phyloP scores from a whole-genome alignment of 2,329 filamentous ascomycete species.

The Mycogone perniciosa region DNA sequence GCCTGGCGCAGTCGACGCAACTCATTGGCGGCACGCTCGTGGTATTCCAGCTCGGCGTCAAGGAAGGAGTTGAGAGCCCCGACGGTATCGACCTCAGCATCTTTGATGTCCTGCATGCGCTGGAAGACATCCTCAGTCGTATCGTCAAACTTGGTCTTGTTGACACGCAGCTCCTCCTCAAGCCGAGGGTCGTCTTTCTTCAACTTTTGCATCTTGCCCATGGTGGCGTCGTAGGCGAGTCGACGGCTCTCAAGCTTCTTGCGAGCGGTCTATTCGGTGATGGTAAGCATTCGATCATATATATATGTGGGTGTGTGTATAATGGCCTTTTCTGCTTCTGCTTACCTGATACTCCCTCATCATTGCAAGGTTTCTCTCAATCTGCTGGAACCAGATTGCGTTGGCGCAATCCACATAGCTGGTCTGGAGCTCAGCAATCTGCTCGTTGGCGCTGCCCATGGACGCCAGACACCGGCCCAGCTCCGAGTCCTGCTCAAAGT shows the following conservation, averaged over 20 bases:
- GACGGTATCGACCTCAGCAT: conserved; percentile 78
- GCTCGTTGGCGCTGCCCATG: conserved; percentile 80
- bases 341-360: conserved; percentile 96
- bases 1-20: conserved; percentile 51
- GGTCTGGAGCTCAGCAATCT: conserved; percentile 79
- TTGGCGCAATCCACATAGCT: conserved; percentile 72
- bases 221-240: conserved; percentile 83
- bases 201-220: conserved; percentile 84
- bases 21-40: conserved; percentile 84
- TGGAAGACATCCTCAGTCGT: conserved; percentile 85
- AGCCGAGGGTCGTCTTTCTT: conserved; percentile 90
- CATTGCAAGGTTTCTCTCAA: conserved; percentile 82
- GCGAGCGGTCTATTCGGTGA: conserved; percentile 53
- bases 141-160: conserved; percentile 96
- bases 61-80: conserved; percentile 74
- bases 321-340: conserved; percentile 2
- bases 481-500: conserved; percentile 85
- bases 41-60: conserved; percentile 83
- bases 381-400: conserved; percentile 80
- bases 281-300: conserved; percentile 5
- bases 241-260: conserved; percentile 91
- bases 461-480: conserved; percentile 80
- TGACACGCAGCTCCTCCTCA: conserved; percentile 84
- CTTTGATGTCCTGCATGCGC: conserved; percentile 94
- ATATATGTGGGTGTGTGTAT: background rate